A percentile compares a stretch with the other conserved stretches of the same genome.
These are phyloP conservation scores for Phaeodactylum tricornutum DNA, from an alignment of 108 stramenopile species.

Conservation along the genomic window DNA sequence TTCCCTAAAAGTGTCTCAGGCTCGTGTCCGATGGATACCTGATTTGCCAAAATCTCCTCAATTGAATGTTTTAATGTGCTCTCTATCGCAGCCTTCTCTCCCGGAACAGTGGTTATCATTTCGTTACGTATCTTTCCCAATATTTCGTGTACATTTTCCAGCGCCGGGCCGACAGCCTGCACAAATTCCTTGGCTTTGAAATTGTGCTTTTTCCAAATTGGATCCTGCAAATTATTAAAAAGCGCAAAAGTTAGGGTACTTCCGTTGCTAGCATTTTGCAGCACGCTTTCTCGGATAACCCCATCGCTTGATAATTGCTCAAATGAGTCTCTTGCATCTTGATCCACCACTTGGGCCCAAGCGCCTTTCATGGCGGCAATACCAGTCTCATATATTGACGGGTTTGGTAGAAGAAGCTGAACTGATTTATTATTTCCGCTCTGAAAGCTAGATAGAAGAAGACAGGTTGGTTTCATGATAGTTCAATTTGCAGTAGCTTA, in stretches of 20 bases:
- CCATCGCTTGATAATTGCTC: conserved; percentile 19
- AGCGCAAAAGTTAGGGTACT: conserved; percentile 42
- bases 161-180: conserved; percentile 53
- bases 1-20: too few species aligned
- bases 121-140: background rate
- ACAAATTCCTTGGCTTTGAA: conserved; percentile 55
- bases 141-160: conserved; percentile 57
- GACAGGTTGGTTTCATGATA: too few species aligned
- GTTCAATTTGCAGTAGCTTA: too few species aligned
- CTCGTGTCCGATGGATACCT: too few species aligned
- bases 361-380: conserved; percentile 2
- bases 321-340: background rate
- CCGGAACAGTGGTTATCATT: background rate
- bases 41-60: background rate
- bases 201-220: conserved; percentile 34
- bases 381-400: conserved; percentile 4
- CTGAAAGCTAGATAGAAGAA: too few species aligned
- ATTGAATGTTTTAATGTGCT: background rate
- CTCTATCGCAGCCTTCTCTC: background rate
- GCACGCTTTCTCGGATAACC: conserved; percentile 48
- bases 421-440: too few species aligned
- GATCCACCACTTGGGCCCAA: background rate
- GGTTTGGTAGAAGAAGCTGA: conserved; percentile 5
- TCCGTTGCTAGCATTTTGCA: conserved; percentile 52
- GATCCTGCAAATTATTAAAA: conserved; percentile 54